Evolutionary conservation across 257 asterid genomes (phyloP), one percentile per base, ranked within the genome.

Genomic region (Solanum paucissectum): DNA sequence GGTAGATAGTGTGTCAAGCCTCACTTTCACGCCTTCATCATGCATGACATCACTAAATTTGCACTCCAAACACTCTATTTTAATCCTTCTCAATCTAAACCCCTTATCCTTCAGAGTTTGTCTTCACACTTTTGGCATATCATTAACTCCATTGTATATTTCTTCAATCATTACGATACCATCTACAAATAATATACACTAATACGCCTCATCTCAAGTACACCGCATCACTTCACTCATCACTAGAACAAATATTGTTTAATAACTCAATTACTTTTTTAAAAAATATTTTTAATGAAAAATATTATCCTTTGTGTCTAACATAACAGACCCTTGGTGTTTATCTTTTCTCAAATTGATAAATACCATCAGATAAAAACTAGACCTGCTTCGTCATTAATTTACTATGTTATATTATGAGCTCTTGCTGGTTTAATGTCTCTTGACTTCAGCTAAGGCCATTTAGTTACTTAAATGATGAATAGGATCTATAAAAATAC

Each of bases 361-460:
- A 33, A 33, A 71, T 33, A 71, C 13, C 42, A 71, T 21, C 7
- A 13, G 42, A 71, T 71, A 71, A 71, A 32, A 0, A 71, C 40
- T 16, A 18, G 46, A 34, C 27, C 40, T 71, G 42, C 42, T 71
- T 33, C 3, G 79, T 72, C 79, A 72, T 73, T 42, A 44, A 44
- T 44, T 34, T 16, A 9, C 27, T 20, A 73, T 21, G 34, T 66
- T 32, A 73, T 21, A 20, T 66, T 32, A 14, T 32, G 76, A 69
- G 79, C 79, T 72, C 84, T 44, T 79, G 25, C 25, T 44, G 84
- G n/a, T 79, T 79, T 64, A 25, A 27, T 44, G 89, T 25, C 89
- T 58, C 84, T 89, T 84, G 89, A 87, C 60, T 62, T 87, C 72
- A 83, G 77, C 84, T 76, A 89, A 89, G 62, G 87, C 89, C 86